Evolutionary conservation across 495 filamentous ascomycete species (phyloP), one percentile per base, ranked within the genome.

Genomic region (Penicillium salamii): DNA sequence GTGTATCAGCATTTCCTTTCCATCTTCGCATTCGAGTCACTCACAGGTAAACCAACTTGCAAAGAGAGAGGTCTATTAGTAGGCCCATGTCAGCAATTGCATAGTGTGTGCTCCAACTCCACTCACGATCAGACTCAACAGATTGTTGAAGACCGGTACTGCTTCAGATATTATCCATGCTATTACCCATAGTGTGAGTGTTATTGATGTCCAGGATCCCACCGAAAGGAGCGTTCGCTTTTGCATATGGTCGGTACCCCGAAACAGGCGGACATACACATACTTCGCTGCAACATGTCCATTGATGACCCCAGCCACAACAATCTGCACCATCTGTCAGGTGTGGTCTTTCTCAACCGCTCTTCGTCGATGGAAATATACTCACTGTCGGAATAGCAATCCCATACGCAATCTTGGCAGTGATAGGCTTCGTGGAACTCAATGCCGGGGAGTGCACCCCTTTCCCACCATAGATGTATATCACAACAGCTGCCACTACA

Each of bases 361-460:
- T 5, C n/a, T 24, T 11, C 26, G 18, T 8, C 14, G 9, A 23
- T 19, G 11, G 19, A 18, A 7, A 33, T 31, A 18, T n/a, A 63
- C 67, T 14, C 41, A 76, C 82, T 12, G 87, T 89, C 0, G 90
- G 90, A 5, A 89, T 65, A 2, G 88, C 89, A 49, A 93, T 72
- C 14, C 89, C 89, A 57, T 87, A 95, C 7, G 88, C 86, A 23
- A 75, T 44, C 63, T 90, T 91, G 46, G 82, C 77, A 0, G 92
- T 62, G 0, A 82, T 26, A 0, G 70, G 68, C 9, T 80, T 77
- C 7, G 87, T 84, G 0, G 86, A 86, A 9, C 86, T 79, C 3
- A 95, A 73, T 4, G 89, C 88, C 1, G 90, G 90, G 0, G 85
- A 85, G 18, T 72, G 57, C 33, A 95, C 89, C 12, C 70, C 71